These are phyloP conservation scores for Serendipita sp. DNA, from an alignment of 768 basidiomycete genomes.

Conservation along the genomic window DNA sequence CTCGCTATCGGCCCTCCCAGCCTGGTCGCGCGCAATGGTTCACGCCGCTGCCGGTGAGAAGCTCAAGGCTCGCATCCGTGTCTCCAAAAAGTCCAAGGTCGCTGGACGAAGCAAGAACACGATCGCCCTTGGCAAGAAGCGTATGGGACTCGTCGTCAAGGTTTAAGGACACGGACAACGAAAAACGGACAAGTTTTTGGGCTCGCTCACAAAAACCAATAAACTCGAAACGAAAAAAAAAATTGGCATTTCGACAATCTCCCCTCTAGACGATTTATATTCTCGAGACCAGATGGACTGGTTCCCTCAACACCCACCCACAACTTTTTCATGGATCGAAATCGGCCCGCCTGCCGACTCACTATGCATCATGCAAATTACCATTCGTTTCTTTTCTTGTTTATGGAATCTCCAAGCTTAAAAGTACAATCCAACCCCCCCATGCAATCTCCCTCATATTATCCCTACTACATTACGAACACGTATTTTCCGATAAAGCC, in stretches of 20 bases:
- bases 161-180: background rate
- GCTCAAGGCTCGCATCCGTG: slow-evolving; percentile 5
- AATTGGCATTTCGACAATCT: too few relatives aligned
- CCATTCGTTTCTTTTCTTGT: background rate
- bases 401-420: background rate
- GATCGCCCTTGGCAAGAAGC: background rate
- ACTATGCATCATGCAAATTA: background rate
- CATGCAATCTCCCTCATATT: background rate
- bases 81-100: slow-evolving; percentile 1
- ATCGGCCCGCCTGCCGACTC: background rate
- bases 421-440: too few relatives aligned
- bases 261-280: too few relatives aligned
- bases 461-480: background rate
- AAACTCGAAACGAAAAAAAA: too few relatives aligned
- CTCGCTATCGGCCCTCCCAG: background rate
- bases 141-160: slow-evolving; percentile 5
- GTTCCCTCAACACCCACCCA: too few relatives aligned
- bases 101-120: background rate
- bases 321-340: too few relatives aligned
- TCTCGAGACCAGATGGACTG: too few relatives aligned
- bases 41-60: slow-evolving; percentile 3
- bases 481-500: too few relatives aligned
- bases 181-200: too few relatives aligned
- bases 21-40: slow-evolving; percentile 2
- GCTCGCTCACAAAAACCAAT: too few relatives aligned